Evolutionary conservation across 1,284 basidiomycete species (phyloP), one percentile per base, ranked within the genome.

Genomic region (Chondrostereum purpureum): DNA sequence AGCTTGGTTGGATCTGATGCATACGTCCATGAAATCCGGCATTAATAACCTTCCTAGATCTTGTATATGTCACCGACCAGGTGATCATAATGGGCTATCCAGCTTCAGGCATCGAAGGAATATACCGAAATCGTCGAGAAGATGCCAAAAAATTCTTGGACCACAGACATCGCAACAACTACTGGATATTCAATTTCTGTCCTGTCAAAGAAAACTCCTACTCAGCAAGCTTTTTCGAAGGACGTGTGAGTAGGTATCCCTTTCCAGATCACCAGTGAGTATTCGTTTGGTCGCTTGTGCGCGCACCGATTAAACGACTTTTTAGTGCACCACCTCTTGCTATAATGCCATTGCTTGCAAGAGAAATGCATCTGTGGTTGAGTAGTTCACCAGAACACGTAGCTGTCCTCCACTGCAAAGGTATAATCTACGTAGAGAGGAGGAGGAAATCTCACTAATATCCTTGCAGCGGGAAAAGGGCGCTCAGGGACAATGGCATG

Each of bases 31-130:
- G 18, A 14, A n/a, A 27, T 21, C 10, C 21, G 20, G 19, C 20
- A 33, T 21, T 47, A 14, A 16, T 14, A 38, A 21, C 34, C 23
- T 3, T 20, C 22, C 34, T 49, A 78, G 90, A 94, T 61, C 69
- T 93, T 5, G 83, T 83, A 38, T 92, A 92, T 64, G 76, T 93
- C n/a, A 89, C 85, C 0, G 79, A 85, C 55, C 69, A 78, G 24
- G 70, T 95, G 51, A 84, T 93, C 50, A 86, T 93, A 53, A 92
- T 86, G 85, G 85, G 91, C n/a, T 93, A 87, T 60, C 92, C 92
- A 0, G 88, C 92, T 0, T 68, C 73, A 0, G 92, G 91, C 2
- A 58, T 93, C 1, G 88, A 90, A 54, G 77, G 84, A 0, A 62
- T 89, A 31, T 95, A 94, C 57, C 77, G 92, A 41, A 95, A 95